Conservation (phyloP, 192 early-diverging fungal species). For the Backusella parvicylindrica region DNA sequence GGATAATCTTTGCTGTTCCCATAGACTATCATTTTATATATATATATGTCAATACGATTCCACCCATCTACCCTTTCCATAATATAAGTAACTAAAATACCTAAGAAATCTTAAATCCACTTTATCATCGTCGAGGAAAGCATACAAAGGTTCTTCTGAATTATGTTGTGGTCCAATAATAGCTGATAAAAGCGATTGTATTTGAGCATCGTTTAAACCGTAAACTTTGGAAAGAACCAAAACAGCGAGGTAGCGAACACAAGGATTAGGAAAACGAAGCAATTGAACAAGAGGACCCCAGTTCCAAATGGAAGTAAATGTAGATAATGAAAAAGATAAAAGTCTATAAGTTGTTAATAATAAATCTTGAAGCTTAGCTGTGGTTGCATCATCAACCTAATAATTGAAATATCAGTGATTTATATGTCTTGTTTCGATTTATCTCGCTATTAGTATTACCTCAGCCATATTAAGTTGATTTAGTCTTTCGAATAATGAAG, state of each 20-base stretch:
- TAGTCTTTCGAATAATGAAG: constrained; percentile 50
- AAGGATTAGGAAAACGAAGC: constrained; percentile 35
- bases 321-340: constrained; percentile 43
- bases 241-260: constrained; percentile 42
- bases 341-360: constrained; percentile 52
- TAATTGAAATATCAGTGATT: not conserved
- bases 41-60: not conserved
- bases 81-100: constrained; percentile 20
- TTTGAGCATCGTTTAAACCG: constrained; percentile 46
- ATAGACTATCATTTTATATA: constrained; percentile 30
- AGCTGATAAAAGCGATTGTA: constrained; percentile 11
- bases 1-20: constrained; percentile 47
- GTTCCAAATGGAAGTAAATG: constrained; percentile 52
- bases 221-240: constrained; percentile 45
- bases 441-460: not conserved
- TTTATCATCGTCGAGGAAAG: constrained; percentile 15
- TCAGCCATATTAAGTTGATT: constrained; percentile 16
- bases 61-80: not conserved
- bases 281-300: constrained; percentile 50
- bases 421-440: not conserved
- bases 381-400: constrained; percentile 5
- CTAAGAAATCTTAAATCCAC: constrained; percentile 38
- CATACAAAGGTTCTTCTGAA: constrained; percentile 13
- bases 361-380: constrained; percentile 35
- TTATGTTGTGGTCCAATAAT: not conserved